Conservation (phyloP, 768 basidiomycete genomes). For the Ramaria sp. region DNA sequence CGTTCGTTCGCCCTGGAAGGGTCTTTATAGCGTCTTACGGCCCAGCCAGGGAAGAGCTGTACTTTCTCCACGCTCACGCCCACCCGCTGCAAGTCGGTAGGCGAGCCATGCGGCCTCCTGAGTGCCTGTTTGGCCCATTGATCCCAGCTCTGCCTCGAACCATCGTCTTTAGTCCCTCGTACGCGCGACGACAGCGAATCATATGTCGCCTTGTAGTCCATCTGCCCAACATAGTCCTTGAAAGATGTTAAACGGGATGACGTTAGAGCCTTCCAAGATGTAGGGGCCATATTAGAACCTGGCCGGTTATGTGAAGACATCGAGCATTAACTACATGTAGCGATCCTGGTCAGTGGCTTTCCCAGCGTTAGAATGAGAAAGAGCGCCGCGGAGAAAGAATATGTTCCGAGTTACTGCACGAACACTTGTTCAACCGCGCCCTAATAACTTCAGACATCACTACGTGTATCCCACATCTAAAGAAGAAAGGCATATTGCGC, state of each 20-base stretch:
- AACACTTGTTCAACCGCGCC: not conserved
- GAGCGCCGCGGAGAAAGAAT: not conserved
- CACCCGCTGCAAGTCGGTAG: constrained; percentile 15
- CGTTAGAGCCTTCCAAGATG: constrained; percentile 5
- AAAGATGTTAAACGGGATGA: constrained; percentile 26
- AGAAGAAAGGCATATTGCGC: not conserved
- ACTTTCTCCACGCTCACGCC: constrained; percentile 32
- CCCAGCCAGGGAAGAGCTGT: constrained; percentile 76
- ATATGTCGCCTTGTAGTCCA: constrained; percentile 26
- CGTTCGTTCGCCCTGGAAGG: constrained; percentile 8
- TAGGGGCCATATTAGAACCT: constrained; percentile 2
- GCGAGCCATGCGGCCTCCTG: constrained; percentile 18
- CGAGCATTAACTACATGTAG: not conserved
- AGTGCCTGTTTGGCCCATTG: constrained; percentile 58
- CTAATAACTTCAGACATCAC: not conserved
- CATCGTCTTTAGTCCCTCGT: constrained; percentile 15
- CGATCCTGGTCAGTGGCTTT: not conserved
- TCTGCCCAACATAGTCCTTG: constrained; percentile 40
- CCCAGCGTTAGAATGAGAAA: not conserved
- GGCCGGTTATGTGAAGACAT: not conserved
- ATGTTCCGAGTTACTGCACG: constrained; percentile 6
- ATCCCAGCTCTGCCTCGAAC: constrained; percentile 36
- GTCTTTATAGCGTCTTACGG: constrained; percentile 38
- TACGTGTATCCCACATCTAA: not conserved
- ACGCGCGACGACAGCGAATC: constrained; percentile 14